Evolutionary conservation across 148 eudicot species (phyloP), one percentile per base, ranked within the genome.

Genomic region (Polygonum maritimum): DNA sequence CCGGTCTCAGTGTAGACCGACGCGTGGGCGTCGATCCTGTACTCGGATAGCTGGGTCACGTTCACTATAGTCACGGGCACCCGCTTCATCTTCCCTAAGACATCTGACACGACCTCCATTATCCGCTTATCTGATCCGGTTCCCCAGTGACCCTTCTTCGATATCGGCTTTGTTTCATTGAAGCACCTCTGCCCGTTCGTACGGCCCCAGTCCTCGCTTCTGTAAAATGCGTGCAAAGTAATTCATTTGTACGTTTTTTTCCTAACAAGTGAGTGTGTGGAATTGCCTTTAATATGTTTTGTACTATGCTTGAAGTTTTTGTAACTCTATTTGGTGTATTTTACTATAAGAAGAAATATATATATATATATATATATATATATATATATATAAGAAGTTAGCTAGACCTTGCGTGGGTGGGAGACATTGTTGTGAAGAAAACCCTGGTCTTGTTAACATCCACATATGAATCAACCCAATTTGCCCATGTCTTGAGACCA

Each of bases 371-470:
- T n/a, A n/a, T n/a, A n/a, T n/a, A n/a, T n/a, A n/a, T n/a, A n/a
- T n/a, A n/a, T n/a, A 11, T 3, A 69, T 26, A 1, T 3, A 39
- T 69, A 12, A 33, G 72, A 33, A 33, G 13, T 18, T 39, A 39
- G 13, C 41, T 39, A 39, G 5, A 94, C 98, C 92, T 95, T 57
- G 86, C 77, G 69, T 95, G 99, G 9, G 97, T 86, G n/a, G 99
- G 99, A 35, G 99, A 95, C 92, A 92, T 89, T 3, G 97, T 88
- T 26, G 99, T 95, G 87, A 95, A 95, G 79, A 92, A 90, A 38
- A 95, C 94, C 14, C 89, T 79, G 19, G 97, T 90, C 75, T 71
- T 82, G 79, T 84, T 92, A 36, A 87, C 83, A 82, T 95, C 69
- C 36, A 95, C 76, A 21, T 86, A 89, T 13, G 99, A 89, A 85